Conservation (phyloP, 2,329 filamentous ascomycete species). For the Penicillium frequentans region DNA sequence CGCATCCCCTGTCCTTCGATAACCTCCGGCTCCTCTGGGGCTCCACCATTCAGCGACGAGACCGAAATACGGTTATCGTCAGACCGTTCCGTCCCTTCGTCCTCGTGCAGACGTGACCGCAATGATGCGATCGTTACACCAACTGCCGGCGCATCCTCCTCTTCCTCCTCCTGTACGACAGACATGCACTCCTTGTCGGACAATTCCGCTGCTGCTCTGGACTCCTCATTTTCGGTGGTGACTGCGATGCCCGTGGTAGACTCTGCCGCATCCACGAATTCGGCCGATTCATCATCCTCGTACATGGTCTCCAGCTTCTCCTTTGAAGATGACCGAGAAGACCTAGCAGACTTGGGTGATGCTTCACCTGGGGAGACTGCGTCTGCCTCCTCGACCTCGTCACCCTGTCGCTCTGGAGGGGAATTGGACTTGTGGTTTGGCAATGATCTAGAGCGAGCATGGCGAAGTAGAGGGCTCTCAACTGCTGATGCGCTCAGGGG, state of each 20-base stretch:
- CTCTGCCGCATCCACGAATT: conserved; percentile 23
- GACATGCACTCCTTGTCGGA: conserved; percentile 20
- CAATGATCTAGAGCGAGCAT: conserved; percentile 51
- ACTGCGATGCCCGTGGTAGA: conserved; percentile 19
- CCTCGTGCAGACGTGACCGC: conserved; percentile 1
- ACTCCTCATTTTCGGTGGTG: conserved; percentile 11
- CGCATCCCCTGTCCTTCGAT: conserved; percentile 34
- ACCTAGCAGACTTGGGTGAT: conserved; percentile 19
- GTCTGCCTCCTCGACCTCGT: conserved; percentile 15
- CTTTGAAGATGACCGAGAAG: conserved; percentile 17
- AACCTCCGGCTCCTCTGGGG: conserved; percentile 24
- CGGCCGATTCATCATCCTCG: conserved; percentile 33
- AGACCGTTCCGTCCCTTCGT: conserved; percentile 16
- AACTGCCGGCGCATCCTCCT: conserved; percentile 14
- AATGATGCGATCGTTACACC: conserved; percentile 11
- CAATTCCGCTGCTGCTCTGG: conserved; percentile 5
- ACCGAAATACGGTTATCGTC: conserved; percentile 20
- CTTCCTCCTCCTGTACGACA: conserved; percentile 22
- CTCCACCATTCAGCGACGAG: conserved; percentile 21
- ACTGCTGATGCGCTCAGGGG: conserved; percentile 25
- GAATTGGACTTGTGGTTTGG: conserved; percentile 38
- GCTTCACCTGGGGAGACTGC: conserved; percentile 7
- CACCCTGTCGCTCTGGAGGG: neutral
- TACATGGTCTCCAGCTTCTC: conserved; percentile 41
- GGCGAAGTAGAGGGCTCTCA: conserved; percentile 27